Conservation (phyloP, 2,329 filamentous ascomycete genomes). For the Aspergillus quadrilineatus region DNA sequence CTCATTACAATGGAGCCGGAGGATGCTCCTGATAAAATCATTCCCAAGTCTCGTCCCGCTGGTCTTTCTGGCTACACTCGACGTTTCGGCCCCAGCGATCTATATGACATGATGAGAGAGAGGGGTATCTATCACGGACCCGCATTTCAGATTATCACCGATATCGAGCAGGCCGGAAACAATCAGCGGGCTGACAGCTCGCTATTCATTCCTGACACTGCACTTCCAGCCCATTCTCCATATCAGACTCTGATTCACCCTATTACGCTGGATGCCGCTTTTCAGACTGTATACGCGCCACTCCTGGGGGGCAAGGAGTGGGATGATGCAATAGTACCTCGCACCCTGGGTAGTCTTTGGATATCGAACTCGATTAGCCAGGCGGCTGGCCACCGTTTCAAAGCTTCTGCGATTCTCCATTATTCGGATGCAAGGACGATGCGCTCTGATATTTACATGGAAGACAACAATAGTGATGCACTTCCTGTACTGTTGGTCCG, state of each 20-base stretch:
- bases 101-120: background rate
- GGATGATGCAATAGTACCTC: slow-evolving; percentile 6
- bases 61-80: background rate
- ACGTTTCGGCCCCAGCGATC: background rate
- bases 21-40: background rate
- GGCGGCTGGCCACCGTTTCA: background rate
- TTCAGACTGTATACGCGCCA: background rate
- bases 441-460: background rate
- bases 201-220: background rate
- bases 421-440: background rate
- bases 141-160: background rate
- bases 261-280: background rate
- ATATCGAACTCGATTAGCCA: background rate
- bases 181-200: background rate
- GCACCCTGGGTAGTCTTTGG: background rate
- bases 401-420: background rate
- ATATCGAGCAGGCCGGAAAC: background rate
- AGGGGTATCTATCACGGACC: background rate
- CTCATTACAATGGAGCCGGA: background rate
- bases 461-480: background rate
- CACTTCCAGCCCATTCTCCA: background rate
- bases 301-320: slow-evolving; percentile 3
- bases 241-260: background rate
- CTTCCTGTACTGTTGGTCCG: background rate
- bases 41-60: background rate